Percentiles rank a stretch among this genome's conserved stretches.
phyloP scores from a whole-genome alignment of 495 filamentous ascomycete genomes.

The Penicillium waksmanii region DNA sequence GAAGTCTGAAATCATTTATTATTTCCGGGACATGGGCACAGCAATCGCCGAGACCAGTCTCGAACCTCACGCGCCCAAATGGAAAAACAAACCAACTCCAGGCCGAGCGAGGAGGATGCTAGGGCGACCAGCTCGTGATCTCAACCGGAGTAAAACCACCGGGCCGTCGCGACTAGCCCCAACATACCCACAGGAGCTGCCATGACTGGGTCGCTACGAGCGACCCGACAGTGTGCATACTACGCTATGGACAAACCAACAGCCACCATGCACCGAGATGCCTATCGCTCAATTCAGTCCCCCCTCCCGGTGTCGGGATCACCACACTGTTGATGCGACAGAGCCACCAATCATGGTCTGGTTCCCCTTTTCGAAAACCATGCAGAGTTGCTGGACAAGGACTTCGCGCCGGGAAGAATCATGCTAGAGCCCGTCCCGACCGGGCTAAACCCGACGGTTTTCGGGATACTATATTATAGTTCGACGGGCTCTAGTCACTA shows the following conservation, averaged over 20 bases:
- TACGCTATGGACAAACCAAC: constrained; percentile 1
- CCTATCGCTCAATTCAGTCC: not conserved
- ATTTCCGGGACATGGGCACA: not conserved
- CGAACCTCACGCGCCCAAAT: not conserved
- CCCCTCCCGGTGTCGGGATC: not conserved
- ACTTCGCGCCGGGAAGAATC: too few relatives aligned
- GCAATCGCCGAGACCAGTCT: not conserved
- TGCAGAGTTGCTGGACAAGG: not conserved
- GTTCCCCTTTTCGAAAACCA: not conserved
- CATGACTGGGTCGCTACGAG: not conserved
- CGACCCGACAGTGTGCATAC: not conserved
- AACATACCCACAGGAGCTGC: not conserved
- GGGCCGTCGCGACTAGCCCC: not conserved
- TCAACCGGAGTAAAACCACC: not conserved
- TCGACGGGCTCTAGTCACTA: not conserved
- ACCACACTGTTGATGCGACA: not conserved
- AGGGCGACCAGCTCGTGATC: not conserved
- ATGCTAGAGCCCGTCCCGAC: not conserved
- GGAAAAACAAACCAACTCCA: not conserved
- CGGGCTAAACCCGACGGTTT: not conserved
- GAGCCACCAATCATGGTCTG: not conserved
- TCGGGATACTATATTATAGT: not conserved
- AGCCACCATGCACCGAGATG: constrained; percentile 8
- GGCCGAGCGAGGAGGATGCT: not conserved
- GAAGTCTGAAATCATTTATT: not conserved